These are phyloP conservation scores for Ceratocystis lukuohia DNA, from an alignment of 2,329 filamentous ascomycete species.

Conservation along the genomic window DNA sequence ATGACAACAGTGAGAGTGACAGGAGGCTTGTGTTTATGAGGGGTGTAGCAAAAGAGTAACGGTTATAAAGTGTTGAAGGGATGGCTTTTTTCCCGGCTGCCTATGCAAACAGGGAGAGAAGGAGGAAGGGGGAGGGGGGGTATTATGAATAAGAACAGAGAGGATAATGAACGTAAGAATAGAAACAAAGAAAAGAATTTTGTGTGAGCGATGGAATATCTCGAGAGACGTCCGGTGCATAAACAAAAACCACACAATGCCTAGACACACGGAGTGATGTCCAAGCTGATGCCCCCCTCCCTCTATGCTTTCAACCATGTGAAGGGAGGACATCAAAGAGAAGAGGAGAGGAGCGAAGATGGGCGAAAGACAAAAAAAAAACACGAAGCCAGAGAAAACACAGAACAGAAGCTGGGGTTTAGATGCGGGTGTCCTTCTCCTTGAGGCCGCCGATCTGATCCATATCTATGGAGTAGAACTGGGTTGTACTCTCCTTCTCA, in stretches of 20 bases:
- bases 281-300: too few relatives aligned
- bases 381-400: constrained; percentile 10
- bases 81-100: background rate
- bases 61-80: background rate
- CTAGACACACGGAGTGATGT: background rate
- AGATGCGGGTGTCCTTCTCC: constrained; percentile 54
- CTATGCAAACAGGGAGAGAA: background rate
- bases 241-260: background rate
- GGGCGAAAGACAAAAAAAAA: constrained; percentile 5
- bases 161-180: constrained; percentile 14
- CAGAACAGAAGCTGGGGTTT: constrained; percentile 16
- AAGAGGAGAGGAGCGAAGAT: background rate
- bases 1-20: background rate
- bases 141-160: constrained; percentile 17
- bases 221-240: constrained; percentile 1
- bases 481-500: constrained; percentile 61
- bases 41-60: background rate
- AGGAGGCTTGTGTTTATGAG: background rate
- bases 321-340: background rate
- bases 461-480: constrained; percentile 90
- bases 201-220: constrained; percentile 1
- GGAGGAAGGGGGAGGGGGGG: constrained; percentile 10
- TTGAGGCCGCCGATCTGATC: constrained; percentile 87
- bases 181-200: constrained; percentile 14
- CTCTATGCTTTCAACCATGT: background rate